Evolutionary conservation across 163 green algal genomes (phyloP).

Genomic region (Chlorella variabilis): DNA sequence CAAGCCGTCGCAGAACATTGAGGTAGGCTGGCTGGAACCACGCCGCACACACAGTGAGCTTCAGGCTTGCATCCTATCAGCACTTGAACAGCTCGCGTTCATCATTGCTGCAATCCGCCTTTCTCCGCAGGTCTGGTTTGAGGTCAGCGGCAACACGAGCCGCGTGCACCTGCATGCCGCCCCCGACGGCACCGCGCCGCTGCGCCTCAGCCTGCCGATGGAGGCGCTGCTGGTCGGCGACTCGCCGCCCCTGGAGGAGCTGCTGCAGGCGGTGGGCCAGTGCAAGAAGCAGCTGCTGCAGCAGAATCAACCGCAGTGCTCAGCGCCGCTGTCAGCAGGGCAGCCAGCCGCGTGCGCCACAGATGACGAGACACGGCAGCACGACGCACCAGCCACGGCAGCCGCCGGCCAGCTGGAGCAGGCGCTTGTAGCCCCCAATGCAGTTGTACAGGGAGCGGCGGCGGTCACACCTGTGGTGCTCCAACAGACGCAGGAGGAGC

Average conservation of each 20-base stretch:
- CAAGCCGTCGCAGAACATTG: neutral
- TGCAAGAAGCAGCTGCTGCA: neutral
- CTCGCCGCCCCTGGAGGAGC: slow-evolving; percentile 36
- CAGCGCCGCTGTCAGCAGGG: too few species aligned
- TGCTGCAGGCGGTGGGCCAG: slow-evolving; percentile 13
- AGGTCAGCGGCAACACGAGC: slow-evolving; percentile 80
- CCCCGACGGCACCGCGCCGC: slow-evolving; percentile 59
- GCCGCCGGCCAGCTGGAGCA: neutral
- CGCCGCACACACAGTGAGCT: too few species aligned
- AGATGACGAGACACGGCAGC: neutral
- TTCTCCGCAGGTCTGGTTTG: slow-evolving; percentile 72
- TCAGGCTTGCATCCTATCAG: too few species aligned
- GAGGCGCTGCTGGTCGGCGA: slow-evolving; percentile 53
- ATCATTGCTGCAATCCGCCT: too few species aligned
- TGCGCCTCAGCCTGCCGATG: slow-evolving; percentile 77
- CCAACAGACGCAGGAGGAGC: slow-evolving; percentile 10
- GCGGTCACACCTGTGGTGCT: neutral
- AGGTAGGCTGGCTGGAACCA: too few species aligned
- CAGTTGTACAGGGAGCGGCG: neutral
- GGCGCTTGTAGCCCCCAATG: neutral
- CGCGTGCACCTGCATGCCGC: slow-evolving; percentile 85
- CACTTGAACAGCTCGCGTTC: too few species aligned
- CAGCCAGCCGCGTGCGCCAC: neutral
- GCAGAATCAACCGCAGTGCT: neutral
- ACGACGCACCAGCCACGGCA: neutral